Conservation (phyloP, 257 asterid species). For the Anisodus acutangulus region DNA sequence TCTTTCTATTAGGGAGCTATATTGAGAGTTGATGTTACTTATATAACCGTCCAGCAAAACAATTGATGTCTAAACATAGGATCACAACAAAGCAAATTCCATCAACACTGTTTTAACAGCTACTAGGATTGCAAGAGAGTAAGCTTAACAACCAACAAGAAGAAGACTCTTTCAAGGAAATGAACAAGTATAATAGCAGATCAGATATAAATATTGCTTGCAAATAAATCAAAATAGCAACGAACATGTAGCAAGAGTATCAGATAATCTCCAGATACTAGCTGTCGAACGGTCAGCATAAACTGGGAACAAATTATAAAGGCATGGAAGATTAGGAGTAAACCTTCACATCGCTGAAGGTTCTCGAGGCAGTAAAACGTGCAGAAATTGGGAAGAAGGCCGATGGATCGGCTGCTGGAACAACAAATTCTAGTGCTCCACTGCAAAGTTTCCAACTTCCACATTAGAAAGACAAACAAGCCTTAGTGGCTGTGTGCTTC, state of each 20-base stretch:
- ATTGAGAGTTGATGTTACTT: slow-evolving; percentile 1
- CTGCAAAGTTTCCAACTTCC: slow-evolving; percentile 55
- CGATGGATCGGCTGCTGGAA: slow-evolving; percentile 77
- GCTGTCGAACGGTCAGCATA: background rate
- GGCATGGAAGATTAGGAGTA: slow-evolving; percentile 29
- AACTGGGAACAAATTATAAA: background rate
- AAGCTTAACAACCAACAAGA: slow-evolving; percentile 8
- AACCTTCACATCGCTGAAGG: slow-evolving; percentile 87
- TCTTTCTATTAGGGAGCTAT: background rate
- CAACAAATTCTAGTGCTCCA: slow-evolving; percentile 88
- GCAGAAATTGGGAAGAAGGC: slow-evolving; percentile 85
- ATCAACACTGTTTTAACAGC: background rate
- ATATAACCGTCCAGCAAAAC: background rate
- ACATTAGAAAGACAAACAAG: slow-evolving; percentile 36
- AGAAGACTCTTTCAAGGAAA: background rate
- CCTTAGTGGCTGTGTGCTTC: background rate
- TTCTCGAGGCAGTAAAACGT: slow-evolving; percentile 68
- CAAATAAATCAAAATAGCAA: slow-evolving; percentile 10
- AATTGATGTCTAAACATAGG: background rate
- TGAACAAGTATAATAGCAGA: background rate
- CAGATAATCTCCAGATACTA: slow-evolving; percentile 11
- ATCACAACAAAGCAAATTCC: slow-evolving; percentile 2
- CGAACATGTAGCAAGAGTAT: background rate
- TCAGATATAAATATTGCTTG: slow-evolving; percentile 18
- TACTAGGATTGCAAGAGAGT: background rate